Conservation (phyloP, 306 rosid species). For the Medicago arabica region DNA sequence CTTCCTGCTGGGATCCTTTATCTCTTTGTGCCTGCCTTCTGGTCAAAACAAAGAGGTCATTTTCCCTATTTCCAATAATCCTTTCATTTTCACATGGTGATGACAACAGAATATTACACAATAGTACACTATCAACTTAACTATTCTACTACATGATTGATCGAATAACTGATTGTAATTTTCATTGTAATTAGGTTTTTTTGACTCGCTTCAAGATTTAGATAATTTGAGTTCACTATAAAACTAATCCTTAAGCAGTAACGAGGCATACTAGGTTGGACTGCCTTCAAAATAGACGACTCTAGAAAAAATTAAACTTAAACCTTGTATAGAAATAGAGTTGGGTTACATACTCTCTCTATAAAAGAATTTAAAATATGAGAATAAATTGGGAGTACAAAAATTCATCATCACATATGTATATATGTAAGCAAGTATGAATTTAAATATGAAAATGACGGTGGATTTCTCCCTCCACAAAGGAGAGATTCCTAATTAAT, state of each 20-base stretch:
- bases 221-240: too few relatives aligned
- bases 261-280: too few relatives aligned
- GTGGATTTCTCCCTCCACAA: constrained; percentile 35
- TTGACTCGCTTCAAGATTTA: too few relatives aligned
- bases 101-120: constrained; percentile 13
- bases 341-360: too few relatives aligned
- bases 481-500: constrained; percentile 34
- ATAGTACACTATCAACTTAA: background rate
- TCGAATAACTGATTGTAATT: too few relatives aligned
- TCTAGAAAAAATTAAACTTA: too few relatives aligned
- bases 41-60: background rate
- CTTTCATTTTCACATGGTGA: constrained; percentile 30
- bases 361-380: background rate
- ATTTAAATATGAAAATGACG: background rate
- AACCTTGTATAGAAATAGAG: too few relatives aligned
- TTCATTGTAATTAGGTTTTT: too few relatives aligned
- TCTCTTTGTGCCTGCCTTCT: constrained; percentile 21
- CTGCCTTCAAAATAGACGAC: too few relatives aligned
- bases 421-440: background rate
- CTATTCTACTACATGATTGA: background rate
- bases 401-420: background rate
- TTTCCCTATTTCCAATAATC: constrained; percentile 36
- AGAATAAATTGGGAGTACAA: constrained; percentile 12
- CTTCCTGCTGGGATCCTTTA: constrained; percentile 24
- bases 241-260: too few relatives aligned